Percentiles rank a stretch among this genome's conserved stretches.
Evolutionary conservation across 2,329 filamentous ascomycete species (phyloP).

Genomic region (Aspergillus luchuensis): DNA sequence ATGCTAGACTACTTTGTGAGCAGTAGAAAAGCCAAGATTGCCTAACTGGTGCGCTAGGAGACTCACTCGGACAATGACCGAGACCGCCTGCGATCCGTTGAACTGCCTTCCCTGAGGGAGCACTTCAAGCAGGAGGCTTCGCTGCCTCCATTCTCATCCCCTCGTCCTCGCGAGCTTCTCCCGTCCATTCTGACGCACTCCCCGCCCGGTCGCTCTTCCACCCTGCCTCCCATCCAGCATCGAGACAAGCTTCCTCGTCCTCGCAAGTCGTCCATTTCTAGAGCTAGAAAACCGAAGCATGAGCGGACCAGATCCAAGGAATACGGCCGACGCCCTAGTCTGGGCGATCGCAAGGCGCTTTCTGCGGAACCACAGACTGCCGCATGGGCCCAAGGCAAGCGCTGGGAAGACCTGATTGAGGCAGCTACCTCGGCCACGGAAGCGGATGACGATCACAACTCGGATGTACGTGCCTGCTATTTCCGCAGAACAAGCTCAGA

Average conservation of each 20-base stretch:
- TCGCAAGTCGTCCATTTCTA: slow-evolving; percentile 81
- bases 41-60: slow-evolving; percentile 53
- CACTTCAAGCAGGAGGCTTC: slow-evolving; percentile 69
- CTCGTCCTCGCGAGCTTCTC: slow-evolving; percentile 71
- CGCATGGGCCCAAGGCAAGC: slow-evolving; percentile 72
- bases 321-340: slow-evolving; percentile 70
- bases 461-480: slow-evolving; percentile 59
- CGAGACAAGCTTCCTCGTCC: slow-evolving; percentile 70
- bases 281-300: slow-evolving; percentile 73
- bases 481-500: slow-evolving; percentile 14
- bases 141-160: slow-evolving; percentile 63
- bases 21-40: neutral
- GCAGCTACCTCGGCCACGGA: slow-evolving; percentile 91
- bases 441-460: slow-evolving; percentile 77
- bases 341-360: slow-evolving; percentile 77
- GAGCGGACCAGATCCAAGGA: slow-evolving; percentile 79
- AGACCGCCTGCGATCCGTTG: slow-evolving; percentile 65
- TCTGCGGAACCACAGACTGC: slow-evolving; percentile 82
- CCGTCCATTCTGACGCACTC: slow-evolving; percentile 79
- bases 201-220: slow-evolving; percentile 83
- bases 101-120: slow-evolving; percentile 70
- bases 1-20: slow-evolving; percentile 48
- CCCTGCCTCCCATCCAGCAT: slow-evolving; percentile 79
- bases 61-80: slow-evolving; percentile 72
- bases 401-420: slow-evolving; percentile 96